Evolutionary conservation across 441 rosid genomes (phyloP), one percentile per base, ranked within the genome.

Genomic region (Populus tomentosa): DNA sequence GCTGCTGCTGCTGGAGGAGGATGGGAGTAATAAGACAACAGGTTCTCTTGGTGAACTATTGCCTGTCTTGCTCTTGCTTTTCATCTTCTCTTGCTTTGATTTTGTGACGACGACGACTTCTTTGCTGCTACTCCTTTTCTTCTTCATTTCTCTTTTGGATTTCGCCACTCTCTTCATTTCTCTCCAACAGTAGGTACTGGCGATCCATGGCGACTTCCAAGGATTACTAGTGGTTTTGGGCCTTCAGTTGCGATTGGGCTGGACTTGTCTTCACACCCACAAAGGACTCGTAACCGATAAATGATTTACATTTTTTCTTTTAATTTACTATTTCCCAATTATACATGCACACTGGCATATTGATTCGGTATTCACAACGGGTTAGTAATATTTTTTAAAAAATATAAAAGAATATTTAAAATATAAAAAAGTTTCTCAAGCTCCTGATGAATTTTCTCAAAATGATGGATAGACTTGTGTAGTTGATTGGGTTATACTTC

Each of bases 81-180:
- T 83, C 71, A 69, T 26, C 65, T 77, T 71, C 35, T 69, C 56
- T 50, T 67, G 74, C 1, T 66, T 67, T 0, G 66, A 65, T 23
- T 70, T 80, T 70, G 35, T 71, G n/a, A 67, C 74, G 46, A 10
- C 46, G 46, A 40, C 26, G 73, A 56, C 61, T n/a, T 35, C 71
- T 79, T 79, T 69, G 66, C 74, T 66, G 13, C 78, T 67, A 40
- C 70, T 61, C 61, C 66, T 82, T 70, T 80, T 76, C 63, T 80
- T 66, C 56, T 76, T 53, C 16, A 70, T 71, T 8, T 77, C 82
- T 10, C 77, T 71, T 3, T 68, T 24, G 50, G 82, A 59, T 77
- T 71, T 77, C 62, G 83, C 87, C 88, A 77, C 85, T 73, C 32
- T 26, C 35, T 5, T 3, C 46, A 40, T 40, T 10, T 46, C 18